Conservation (phyloP, 768 basidiomycete genomes). For the Trichaptum fuscoviolaceum region DNA sequence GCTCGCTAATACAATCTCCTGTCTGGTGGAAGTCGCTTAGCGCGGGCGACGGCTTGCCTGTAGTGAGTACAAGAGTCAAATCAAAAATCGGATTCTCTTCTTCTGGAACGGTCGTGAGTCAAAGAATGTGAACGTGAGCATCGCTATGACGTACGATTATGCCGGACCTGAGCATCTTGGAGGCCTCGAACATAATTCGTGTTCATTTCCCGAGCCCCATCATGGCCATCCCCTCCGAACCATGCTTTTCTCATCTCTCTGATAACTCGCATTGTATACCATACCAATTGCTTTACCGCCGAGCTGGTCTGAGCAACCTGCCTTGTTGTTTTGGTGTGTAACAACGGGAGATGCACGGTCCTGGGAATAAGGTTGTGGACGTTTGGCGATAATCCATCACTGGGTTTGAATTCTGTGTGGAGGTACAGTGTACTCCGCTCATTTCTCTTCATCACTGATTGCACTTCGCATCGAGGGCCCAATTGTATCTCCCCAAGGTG, state of each 20-base stretch:
- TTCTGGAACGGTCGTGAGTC: constrained; percentile 34
- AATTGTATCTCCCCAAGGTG: constrained; percentile 52
- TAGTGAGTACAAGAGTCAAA: constrained; percentile 62
- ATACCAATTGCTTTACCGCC: constrained; percentile 61
- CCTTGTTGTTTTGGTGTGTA: constrained; percentile 49
- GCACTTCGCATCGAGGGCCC: constrained; percentile 23
- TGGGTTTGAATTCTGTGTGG: constrained; percentile 30
- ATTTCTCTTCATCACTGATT: constrained; percentile 43
- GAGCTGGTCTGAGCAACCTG: constrained; percentile 71
- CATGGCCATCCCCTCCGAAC: constrained; percentile 63
- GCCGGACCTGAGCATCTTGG: constrained; percentile 62
- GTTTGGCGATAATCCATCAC: constrained; percentile 19
- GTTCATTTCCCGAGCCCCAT: constrained; percentile 68
- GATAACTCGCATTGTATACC: constrained; percentile 65
- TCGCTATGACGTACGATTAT: constrained; percentile 41
- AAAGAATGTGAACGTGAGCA: constrained; percentile 11
- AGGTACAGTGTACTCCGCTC: constrained; percentile 41
- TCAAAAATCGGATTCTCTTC: constrained; percentile 63
- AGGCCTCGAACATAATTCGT: constrained; percentile 66
- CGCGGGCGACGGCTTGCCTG: constrained; percentile 67
- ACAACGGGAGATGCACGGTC: constrained; percentile 49
- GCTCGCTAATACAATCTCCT: constrained; percentile 75
- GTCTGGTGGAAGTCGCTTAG: constrained; percentile 72
- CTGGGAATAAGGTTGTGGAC: constrained; percentile 36
- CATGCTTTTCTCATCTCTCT: constrained; percentile 70